Base-by-base conservation (phyloP, 495 filamentous ascomycete species). In the Penicillium dipodomyicola region DNA sequence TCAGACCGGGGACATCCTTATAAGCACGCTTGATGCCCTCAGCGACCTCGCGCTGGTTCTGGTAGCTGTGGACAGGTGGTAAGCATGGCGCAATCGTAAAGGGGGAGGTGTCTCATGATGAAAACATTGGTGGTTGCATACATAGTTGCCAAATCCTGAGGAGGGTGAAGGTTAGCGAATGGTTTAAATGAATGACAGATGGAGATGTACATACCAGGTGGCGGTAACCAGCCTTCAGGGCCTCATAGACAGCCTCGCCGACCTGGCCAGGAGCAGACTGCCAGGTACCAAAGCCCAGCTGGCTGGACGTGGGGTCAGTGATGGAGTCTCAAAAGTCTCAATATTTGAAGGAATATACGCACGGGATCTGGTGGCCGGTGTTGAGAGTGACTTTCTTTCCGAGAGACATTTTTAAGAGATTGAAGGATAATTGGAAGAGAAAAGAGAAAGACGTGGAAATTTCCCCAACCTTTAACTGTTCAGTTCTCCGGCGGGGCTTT, bases 231-330 rank as follows among this genome's bases (percentile, higher is more conserved):
- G 71, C 70, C 67, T 77, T 80, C 60, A 84, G 61, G 45, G 81
- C 81, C 58, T 74, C 62, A 52, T 80, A 78, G 55, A 84, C 81
- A 43, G 79, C 78, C 57, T 78, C 67, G 35, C 76, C 77, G 52
- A 84, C 80, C 67, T 82, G 71, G 47, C 78, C 77, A 45, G 74
- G 80, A 52, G 72, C 73, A 29, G 79, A 76, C 56, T 81, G 79
- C 80, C 80, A 84, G 58, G 80, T 84, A 52, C 81, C 81, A 49
- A 82, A 76, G 54, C 81, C 81, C 65, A 82, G 61, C 56, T 72
- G 70, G 58, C 75, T 78, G 50, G 11, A 39, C 17, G 22, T 54
- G 32, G 33, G 20, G 52, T 54, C 30, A 54, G 32, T 35, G 0
- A 23, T 25, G 8, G 2, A 19, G 7, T 17, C 8, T 27, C 23